phyloP scores from a whole-genome alignment of 345 rosid genomes.

The Euphorbia tirucalli region DNA sequence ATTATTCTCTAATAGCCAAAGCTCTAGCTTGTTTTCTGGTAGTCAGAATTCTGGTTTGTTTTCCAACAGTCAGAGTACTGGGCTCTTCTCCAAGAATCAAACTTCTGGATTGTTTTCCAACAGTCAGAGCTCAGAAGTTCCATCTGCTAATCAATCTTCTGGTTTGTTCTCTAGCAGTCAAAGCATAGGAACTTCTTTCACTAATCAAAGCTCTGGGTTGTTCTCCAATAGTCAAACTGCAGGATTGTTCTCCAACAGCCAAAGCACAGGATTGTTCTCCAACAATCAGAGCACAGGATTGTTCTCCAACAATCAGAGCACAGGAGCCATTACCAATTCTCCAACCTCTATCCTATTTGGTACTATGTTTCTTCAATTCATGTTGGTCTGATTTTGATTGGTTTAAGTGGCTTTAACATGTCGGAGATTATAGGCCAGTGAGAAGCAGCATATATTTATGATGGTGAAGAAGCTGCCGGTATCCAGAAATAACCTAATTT shows the following conservation, averaged over 20 bases:
- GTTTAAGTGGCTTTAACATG: constrained; percentile 6
- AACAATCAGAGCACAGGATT: constrained; percentile 15
- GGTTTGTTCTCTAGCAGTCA: constrained; percentile 6
- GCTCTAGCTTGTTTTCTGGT: constrained; percentile 9
- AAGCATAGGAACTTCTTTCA: neutral
- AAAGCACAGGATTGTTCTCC: constrained; percentile 9
- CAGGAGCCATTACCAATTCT: constrained; percentile 27
- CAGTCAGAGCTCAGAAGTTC: constrained; percentile 12
- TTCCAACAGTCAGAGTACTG: constrained; percentile 19
- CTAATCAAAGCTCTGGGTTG: constrained; percentile 11
- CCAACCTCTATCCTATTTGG: constrained; percentile 47
- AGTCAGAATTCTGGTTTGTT: constrained; percentile 18
- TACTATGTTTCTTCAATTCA: constrained; percentile 19
- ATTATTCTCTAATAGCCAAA: constrained; percentile 18
- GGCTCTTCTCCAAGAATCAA: constrained; percentile 22
- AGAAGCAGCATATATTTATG: neutral
- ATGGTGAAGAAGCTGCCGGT: neutral
- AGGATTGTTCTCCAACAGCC: constrained; percentile 9
- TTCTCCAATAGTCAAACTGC: constrained; percentile 16
- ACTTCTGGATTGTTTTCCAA: constrained; percentile 16
- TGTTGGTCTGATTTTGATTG: neutral
- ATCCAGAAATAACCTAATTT: neutral
- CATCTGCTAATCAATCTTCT: constrained; percentile 18
- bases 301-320: constrained; percentile 11
- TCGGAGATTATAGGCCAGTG: neutral